Evolutionary conservation across 2,329 filamentous ascomycete genomes (phyloP).

Genomic region (Verticillium dahliae): DNA sequence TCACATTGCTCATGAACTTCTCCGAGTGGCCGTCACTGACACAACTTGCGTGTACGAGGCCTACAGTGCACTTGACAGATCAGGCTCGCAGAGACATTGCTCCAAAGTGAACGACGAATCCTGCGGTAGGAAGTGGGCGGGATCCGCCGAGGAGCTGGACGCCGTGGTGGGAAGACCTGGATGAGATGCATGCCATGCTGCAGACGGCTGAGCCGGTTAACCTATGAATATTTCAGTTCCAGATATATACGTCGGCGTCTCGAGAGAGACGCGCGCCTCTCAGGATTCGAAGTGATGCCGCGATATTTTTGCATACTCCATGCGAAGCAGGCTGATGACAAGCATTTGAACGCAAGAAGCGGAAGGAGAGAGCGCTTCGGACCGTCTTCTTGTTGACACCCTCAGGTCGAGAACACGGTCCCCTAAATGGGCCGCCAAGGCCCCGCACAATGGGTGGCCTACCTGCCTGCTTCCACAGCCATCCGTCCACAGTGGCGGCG

Average conservation of each 20-base stretch:
- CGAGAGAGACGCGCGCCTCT: not conserved
- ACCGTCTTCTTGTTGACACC: not conserved
- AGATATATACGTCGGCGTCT: not conserved
- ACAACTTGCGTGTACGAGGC: not conserved
- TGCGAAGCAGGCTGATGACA: not conserved
- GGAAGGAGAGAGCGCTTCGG: not conserved
- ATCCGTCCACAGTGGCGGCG: not conserved
- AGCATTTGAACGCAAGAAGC: not conserved
- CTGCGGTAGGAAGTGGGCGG: not conserved
- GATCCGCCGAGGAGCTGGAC: not conserved
- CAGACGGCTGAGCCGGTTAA: not conserved
- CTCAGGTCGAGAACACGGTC: not conserved
- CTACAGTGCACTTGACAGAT: not conserved
- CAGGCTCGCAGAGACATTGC: not conserved
- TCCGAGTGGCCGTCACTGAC: not conserved
- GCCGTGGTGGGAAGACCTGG: not conserved
- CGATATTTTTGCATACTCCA: not conserved
- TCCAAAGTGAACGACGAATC: not conserved
- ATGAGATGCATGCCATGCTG: not conserved
- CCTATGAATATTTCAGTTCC: not conserved
- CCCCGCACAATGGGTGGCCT: not conserved
- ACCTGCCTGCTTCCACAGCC: not conserved
- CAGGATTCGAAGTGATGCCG: not conserved
- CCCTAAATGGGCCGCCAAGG: not conserved
- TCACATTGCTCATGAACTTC: not conserved